phyloP scores from a whole-genome alignment of 2,329 filamentous ascomycete genomes.

The Fusarium zealandicum region DNA sequence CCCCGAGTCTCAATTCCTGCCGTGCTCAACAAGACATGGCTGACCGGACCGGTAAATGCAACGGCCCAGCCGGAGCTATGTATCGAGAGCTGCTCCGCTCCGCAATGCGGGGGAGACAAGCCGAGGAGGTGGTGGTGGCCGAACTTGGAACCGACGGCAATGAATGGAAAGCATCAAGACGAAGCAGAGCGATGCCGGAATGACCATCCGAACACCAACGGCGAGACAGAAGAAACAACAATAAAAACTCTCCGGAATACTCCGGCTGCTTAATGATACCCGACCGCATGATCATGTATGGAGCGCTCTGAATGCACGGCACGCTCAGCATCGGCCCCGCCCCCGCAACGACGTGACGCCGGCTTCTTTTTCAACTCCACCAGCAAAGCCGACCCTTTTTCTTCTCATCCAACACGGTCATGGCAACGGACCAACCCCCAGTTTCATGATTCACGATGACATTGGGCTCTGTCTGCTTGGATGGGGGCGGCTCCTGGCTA shows the following conservation, averaged over 20 bases:
- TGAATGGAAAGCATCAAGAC: constrained; percentile 6
- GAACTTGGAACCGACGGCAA: not conserved
- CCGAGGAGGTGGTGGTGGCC: not conserved
- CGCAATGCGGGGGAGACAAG: constrained; percentile 26
- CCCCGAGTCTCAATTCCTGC: not conserved
- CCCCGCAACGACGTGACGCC: constrained; percentile 25
- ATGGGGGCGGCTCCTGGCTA: not conserved
- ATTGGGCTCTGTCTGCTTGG: not conserved
- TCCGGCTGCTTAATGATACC: constrained; percentile 20
- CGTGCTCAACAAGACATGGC: constrained; percentile 1
- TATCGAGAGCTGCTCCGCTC: constrained; percentile 18
- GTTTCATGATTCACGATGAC: constrained; percentile 1
- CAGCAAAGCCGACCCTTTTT: constrained; percentile 14
- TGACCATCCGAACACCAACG: constrained; percentile 14
- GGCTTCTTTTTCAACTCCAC: constrained; percentile 22
- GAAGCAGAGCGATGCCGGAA: constrained; percentile 9
- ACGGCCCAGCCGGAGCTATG: constrained; percentile 10
- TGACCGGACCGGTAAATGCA: not conserved
- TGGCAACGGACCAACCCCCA: not conserved
- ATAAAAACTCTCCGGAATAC: constrained; percentile 19
- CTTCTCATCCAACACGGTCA: constrained; percentile 7
- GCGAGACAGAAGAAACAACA: not conserved
- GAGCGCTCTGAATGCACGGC: constrained; percentile 5
- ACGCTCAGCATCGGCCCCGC: constrained; percentile 24
- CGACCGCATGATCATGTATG: constrained; percentile 30